These are phyloP conservation scores for Fraxinus platypoda DNA, from an alignment of 305 asterid genomes.

Conservation along the genomic window DNA sequence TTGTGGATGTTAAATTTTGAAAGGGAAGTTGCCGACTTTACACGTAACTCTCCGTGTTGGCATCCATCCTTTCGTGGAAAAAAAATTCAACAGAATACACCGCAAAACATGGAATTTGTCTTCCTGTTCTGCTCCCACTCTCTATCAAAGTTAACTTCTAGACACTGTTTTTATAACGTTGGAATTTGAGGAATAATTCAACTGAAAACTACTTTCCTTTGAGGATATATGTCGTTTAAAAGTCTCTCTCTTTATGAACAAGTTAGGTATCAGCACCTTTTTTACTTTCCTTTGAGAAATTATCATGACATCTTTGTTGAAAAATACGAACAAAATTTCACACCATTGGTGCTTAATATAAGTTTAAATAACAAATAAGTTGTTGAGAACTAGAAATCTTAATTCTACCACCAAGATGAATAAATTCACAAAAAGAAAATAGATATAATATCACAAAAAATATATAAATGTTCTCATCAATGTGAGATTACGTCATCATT, in stretches of 20 bases:
- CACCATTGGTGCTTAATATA: not conserved
- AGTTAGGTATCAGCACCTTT: not conserved
- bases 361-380: no score
- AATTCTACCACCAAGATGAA: not conserved
- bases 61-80: not conserved
- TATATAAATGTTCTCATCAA: no score
- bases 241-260: not conserved
- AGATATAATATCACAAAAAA: not conserved
- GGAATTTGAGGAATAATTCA: slow-evolving; percentile 21
- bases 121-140: not conserved
- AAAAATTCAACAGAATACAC: slow-evolving; percentile 9
- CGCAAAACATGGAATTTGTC: slow-evolving; percentile 7
- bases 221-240: not conserved
- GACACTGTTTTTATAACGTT: not conserved
- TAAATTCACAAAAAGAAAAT: no score
- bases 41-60: slow-evolving; percentile 17
- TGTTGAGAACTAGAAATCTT: not conserved
- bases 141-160: not conserved
- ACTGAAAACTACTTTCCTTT: not conserved
- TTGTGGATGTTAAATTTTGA: not conserved
- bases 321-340: not conserved
- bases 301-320: not conserved
- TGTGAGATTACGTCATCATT: not conserved
- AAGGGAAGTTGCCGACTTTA: slow-evolving; percentile 26
- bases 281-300: not conserved